Base-by-base conservation (phyloP, 1,284 basidiomycete species). In the Fistulina hepatica region DNA sequence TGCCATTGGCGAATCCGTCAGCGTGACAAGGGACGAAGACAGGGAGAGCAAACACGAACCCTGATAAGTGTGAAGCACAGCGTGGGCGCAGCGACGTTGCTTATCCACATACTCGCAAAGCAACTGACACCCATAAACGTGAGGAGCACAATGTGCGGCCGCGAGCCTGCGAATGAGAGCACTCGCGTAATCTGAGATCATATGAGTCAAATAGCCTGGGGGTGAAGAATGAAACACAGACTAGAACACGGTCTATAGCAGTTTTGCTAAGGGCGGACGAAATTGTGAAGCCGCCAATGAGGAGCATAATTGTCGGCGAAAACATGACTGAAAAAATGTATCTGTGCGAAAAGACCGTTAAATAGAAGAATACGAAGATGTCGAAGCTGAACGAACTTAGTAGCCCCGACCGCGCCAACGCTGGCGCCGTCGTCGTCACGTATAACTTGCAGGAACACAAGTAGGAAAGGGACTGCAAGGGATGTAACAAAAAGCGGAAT, bases 51-150 rank as follows among this genome's bases (percentile, higher is more conserved):
- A 16, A 9, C 10, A 65, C 75, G 39, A 56, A 90, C 88, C 52
- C 82, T 80, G 56, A 97, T 93, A 42, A 98, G 69, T n/a, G 92
- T 92, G 58, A 97, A 98, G 64, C 93, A 97, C 10, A 98, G 68
- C 1, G 94, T 97, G 10, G 95, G 95, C 6, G 94, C 94, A 1
- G 94, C 94, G 11, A 98, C 94, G 54, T 99, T 97, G 56, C 85
- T 90, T 52, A 98, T 97, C 95, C 93, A 98, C 95, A 97, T 99
- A 57, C 86, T 91, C 2, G 94, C 92, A 55, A 98, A 98, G 54
- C 93, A 97, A 1, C 93, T 86, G 4, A 98, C 93, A 26, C 71
- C 76, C 95, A 98, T 98, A 60, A 97, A 90, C 0, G 91, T 85
- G 25, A 98, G 71, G 12, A 98, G 65, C 2, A 99, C 93, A 0